Conservation (phyloP, 2,329 filamentous ascomycete genomes). For the Calonectria pteridis region DNA sequence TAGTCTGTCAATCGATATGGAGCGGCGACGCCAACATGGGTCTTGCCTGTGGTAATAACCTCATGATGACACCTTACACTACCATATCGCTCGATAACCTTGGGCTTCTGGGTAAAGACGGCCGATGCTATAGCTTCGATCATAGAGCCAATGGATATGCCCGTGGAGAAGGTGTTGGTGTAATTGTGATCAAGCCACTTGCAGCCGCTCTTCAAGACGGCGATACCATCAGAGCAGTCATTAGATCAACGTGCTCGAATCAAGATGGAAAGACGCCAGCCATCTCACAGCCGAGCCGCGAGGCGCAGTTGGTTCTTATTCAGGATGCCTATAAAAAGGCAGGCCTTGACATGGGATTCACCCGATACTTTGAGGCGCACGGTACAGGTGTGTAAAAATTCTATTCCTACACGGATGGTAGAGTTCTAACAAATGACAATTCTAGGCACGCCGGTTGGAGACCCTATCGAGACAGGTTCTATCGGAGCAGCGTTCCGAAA, state of each 20-base stretch:
- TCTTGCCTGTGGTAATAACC: conserved; percentile 34
- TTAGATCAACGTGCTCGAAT: conserved; percentile 44
- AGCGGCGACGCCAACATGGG: conserved; percentile 50
- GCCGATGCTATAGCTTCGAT: conserved; percentile 50
- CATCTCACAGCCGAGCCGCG: conserved; percentile 48
- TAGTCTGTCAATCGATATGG: conserved; percentile 50
- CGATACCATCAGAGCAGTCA: conserved; percentile 53
- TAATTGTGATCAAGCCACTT: conserved; percentile 64
- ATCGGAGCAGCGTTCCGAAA: not conserved
- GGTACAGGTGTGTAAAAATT: conserved; percentile 12
- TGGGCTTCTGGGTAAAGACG: conserved; percentile 55
- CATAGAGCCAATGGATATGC: conserved; percentile 48
- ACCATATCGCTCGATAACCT: conserved; percentile 50
- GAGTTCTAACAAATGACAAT: not conserved
- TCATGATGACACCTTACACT: conserved; percentile 33
- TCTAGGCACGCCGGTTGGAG: not conserved
- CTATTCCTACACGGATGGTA: no score
- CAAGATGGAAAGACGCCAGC: conserved; percentile 57
- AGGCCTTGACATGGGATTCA: conserved; percentile 39
- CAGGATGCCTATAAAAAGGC: conserved; percentile 45
- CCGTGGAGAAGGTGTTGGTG: conserved; percentile 43
- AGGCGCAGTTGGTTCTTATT: conserved; percentile 41
- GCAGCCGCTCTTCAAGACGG: conserved; percentile 58
- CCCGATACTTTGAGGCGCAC: conserved; percentile 51
- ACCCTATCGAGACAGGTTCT: not conserved